These are phyloP conservation scores for Salvia rosmarinus DNA, from an alignment of 257 asterid species.

Conservation along the genomic window DNA sequence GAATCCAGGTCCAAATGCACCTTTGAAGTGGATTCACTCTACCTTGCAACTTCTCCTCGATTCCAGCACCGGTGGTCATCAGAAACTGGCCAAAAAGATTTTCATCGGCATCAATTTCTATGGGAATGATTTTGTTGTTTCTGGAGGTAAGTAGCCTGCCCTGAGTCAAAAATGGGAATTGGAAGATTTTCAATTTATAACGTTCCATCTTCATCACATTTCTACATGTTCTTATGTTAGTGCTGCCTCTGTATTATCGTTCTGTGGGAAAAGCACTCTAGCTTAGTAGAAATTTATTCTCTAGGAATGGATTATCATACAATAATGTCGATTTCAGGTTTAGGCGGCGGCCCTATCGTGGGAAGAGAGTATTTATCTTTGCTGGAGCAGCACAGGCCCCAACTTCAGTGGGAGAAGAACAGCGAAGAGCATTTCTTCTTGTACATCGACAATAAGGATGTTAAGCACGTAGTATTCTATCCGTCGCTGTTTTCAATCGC, in stretches of 20 bases:
- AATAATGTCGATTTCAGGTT: constrained; percentile 45
- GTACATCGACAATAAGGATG: constrained; percentile 60
- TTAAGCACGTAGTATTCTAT: constrained; percentile 81
- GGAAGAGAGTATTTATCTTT: constrained; percentile 77
- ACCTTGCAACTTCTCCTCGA: constrained; percentile 65
- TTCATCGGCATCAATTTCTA: constrained; percentile 85
- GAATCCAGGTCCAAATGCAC: constrained; percentile 98
- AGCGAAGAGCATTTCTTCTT: constrained; percentile 91
- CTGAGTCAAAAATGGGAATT: not conserved
- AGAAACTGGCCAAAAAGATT: constrained; percentile 56
- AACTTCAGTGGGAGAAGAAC: constrained; percentile 80
- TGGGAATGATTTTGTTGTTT: constrained; percentile 77
- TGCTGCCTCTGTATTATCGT: not conserved
- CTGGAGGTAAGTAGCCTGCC: constrained; percentile 65
- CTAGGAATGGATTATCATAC: not conserved
- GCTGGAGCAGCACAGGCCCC: constrained; percentile 79
- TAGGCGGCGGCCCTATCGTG: constrained; percentile 85
- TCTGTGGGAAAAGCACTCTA: not conserved
- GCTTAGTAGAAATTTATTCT: not conserved
- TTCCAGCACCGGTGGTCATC: constrained; percentile 32
- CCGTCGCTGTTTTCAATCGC: constrained; percentile 75
- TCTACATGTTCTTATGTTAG: not conserved
- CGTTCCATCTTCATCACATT: not conserved
- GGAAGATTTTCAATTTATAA: not conserved
- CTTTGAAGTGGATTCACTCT: constrained; percentile 80